Conservation (phyloP, 2,329 filamentous ascomycete genomes). For the Apiospora hydei region DNA sequence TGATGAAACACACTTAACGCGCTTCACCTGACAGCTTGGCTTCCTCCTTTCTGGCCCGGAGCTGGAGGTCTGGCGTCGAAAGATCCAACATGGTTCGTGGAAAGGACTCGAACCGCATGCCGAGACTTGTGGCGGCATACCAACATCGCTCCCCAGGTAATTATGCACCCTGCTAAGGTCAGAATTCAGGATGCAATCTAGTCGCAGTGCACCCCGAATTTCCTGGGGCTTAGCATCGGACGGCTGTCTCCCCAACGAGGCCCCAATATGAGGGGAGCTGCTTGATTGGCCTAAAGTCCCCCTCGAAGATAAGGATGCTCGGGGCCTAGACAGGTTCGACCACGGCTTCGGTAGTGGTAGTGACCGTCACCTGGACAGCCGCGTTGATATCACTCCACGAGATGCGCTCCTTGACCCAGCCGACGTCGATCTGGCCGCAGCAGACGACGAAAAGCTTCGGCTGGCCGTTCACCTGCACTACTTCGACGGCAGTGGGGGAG, state of each 20-base stretch:
- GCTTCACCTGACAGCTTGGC: neutral
- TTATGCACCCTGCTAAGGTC: neutral
- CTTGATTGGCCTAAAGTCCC: neutral
- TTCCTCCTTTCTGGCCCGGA: neutral
- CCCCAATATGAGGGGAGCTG: neutral
- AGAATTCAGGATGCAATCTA: neutral
- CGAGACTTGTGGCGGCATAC: neutral
- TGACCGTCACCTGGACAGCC: constrained; percentile 35
- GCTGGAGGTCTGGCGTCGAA: neutral
- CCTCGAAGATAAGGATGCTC: neutral
- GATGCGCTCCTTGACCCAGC: constrained; percentile 37
- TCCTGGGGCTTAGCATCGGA: neutral
- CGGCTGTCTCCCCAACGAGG: neutral
- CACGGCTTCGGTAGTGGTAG: constrained; percentile 31
- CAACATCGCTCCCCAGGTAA: neutral
- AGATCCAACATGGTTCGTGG: neutral
- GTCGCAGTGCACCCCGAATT: neutral
- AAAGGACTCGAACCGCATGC: neutral
- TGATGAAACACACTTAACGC: neutral
- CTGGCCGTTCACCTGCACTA: constrained; percentile 30
- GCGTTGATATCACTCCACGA: constrained; percentile 40
- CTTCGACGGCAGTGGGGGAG: constrained; percentile 39
- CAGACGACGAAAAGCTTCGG: constrained; percentile 40
- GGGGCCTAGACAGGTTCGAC: neutral
- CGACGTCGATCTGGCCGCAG: constrained; percentile 42